Conservation (phyloP, 371 early-diverging fungal species). For the Umbelopsis sp. region DNA sequence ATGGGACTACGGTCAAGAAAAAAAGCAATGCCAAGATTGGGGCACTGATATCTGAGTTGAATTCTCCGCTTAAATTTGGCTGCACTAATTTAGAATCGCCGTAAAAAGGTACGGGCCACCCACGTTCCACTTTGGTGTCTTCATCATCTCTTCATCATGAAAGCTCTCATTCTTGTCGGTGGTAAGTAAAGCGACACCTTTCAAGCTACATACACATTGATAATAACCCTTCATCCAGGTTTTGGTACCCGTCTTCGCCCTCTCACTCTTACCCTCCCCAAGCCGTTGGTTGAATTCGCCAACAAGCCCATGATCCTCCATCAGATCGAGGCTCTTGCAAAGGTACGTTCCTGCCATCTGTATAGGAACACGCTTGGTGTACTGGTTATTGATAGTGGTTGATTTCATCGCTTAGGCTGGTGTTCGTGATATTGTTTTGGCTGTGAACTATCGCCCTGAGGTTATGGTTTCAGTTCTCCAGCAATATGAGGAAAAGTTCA, state of each 20-base stretch:
- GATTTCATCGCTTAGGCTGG: slow-evolving; percentile 72
- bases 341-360: slow-evolving; percentile 59
- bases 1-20: too few relatives aligned
- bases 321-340: slow-evolving; percentile 97
- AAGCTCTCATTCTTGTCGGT: slow-evolving; percentile 98
- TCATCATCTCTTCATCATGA: slow-evolving; percentile 62
- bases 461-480: slow-evolving; percentile 88
- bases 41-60: neutral
- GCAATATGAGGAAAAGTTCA: slow-evolving; percentile 85
- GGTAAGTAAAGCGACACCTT: slow-evolving; percentile 55
- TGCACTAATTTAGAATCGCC: slow-evolving; percentile 6
- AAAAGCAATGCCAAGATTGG: neutral
- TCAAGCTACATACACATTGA: neutral
- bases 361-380: neutral
- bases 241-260: slow-evolving; percentile 99
- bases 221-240: slow-evolving; percentile 53
- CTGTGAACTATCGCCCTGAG: slow-evolving; percentile 98
- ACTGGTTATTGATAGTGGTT: neutral
- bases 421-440: slow-evolving; percentile 97
- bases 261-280: slow-evolving; percentile 97
- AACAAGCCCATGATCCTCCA: slow-evolving; percentile 99
- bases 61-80: slow-evolving; percentile 1
- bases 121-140: slow-evolving; percentile 14
- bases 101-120: slow-evolving; percentile 11
- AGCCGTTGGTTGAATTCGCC: slow-evolving; percentile 99